Conservation (phyloP, 306 rosid species). For the Medicago ruthenica region DNA sequence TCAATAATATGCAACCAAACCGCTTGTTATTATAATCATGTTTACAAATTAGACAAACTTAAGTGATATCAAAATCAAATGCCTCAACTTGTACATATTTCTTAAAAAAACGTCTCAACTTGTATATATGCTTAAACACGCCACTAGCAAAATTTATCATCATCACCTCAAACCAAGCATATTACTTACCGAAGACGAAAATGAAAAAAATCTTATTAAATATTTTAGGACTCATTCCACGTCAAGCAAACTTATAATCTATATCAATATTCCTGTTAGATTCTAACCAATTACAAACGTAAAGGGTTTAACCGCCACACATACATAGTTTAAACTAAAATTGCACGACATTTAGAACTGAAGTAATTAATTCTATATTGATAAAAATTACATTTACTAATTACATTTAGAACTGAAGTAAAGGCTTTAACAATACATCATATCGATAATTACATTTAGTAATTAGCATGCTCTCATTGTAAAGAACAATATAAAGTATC, state of each 20-base stretch:
- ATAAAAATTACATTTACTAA: no score
- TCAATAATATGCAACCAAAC: slow-evolving; percentile 9
- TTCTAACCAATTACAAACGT: slow-evolving; percentile 13
- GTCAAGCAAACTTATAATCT: slow-evolving; percentile 22
- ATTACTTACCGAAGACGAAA: slow-evolving; percentile 27
- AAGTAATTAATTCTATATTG: not conserved
- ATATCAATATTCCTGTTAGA: slow-evolving; percentile 7
- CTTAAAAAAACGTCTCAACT: slow-evolving; percentile 7
- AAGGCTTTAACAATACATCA: not conserved
- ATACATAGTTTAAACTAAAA: not conserved
- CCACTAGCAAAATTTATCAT: slow-evolving; percentile 7
- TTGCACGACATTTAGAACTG: not conserved
- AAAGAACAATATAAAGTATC: no score
- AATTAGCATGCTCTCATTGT: not conserved
- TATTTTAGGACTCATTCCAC: slow-evolving; percentile 33
- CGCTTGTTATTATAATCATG: not conserved
- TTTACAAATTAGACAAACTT: not conserved
- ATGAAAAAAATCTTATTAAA: not conserved
- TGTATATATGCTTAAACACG: not conserved
- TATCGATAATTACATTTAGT: no score
- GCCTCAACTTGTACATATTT: not conserved
- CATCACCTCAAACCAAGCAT: not conserved
- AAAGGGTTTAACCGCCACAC: slow-evolving; percentile 17
- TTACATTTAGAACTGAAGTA: no score
- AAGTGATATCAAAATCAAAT: slow-evolving; percentile 9